Base-by-base conservation (phyloP, 768 basidiomycete genomes). In the Imleria badia region DNA sequence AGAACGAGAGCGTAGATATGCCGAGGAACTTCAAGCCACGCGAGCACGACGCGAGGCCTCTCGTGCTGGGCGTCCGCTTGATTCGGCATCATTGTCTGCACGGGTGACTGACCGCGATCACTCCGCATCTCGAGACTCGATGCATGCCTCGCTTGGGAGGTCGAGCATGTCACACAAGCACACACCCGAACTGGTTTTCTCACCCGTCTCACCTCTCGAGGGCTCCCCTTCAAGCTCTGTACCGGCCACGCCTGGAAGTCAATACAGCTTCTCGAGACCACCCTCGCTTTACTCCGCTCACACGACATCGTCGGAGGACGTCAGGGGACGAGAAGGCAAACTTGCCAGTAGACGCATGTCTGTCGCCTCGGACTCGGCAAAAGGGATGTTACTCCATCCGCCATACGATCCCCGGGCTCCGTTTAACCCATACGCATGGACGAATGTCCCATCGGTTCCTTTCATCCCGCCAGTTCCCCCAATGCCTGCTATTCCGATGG, bases 1-100 rank as follows among this genome's bases (percentile, higher is more conserved):
- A 61, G 84, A 84, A 61, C 75, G 75, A 60, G 81, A 79, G 61
- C 77, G 77, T 41, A 58, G 73, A 50, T 86, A 81, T 64, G 73
- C 76, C 14, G 85, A 86, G 45, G 81, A 85, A 66, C 75, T 91
- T 17, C 75, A 74, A 35, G 85, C 85, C 30, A 73, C 87, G 4
- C 77, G 89, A 59, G 56, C 74, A 39, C 74, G 89, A 60, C 80
- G 85, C 56, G 87, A 90, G 63, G 71, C 76, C 4, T 71, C 75
- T 51, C 79, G 84, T 63, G 75, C 73, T 33, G 84, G 84, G 33
- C 64, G 71, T 48, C 43, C 62, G 34, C 52, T 66, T 15, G 63
- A 68, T 54, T 52, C 66, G 39, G 46, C 45, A 12, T 55, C 67
- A 45, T 52, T 61, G 36, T 60, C 58, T 36, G 52, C 66, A 46